Evolutionary conservation across 306 rosid species (phyloP).

Genomic region (Ormosia emarginata): DNA sequence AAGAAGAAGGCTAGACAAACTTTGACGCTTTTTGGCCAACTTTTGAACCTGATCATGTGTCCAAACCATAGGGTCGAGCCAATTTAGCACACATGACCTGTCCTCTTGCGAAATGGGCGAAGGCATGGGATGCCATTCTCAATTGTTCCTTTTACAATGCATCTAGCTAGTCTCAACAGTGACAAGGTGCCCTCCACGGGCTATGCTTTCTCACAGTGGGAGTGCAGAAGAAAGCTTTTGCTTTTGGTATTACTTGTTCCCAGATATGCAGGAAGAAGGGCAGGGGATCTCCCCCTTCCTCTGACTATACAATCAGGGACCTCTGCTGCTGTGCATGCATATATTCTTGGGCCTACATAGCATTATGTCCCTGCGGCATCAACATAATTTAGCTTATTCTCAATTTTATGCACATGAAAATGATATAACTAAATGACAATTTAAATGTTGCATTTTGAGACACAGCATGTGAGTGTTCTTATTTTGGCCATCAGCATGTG

Average conservation of each 20-base stretch:
- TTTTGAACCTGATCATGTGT: conserved; percentile 41
- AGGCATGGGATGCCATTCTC: conserved; percentile 61
- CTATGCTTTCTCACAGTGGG: conserved; percentile 22
- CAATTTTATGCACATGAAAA: conserved; percentile 39
- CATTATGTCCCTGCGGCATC: conserved; percentile 18
- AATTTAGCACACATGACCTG: conserved; percentile 52
- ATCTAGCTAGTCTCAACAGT: conserved; percentile 45
- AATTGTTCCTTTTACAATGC: conserved; percentile 40
- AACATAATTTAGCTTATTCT: conserved; percentile 7
- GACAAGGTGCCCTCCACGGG: conserved; percentile 8
- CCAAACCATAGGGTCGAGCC: conserved; percentile 10
- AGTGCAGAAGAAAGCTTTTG: conserved; percentile 19
- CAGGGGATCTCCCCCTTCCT: neutral
- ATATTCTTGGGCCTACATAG: conserved; percentile 35
- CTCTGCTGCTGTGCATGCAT: neutral
- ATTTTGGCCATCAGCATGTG: conserved; percentile 45
- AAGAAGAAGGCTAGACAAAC: conserved; percentile 26
- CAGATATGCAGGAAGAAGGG: neutral
- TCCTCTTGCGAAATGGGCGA: conserved; percentile 27
- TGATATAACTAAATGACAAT: conserved; percentile 35
- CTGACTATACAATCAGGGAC: neutral
- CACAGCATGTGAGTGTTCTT: conserved; percentile 54
- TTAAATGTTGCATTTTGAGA: conserved; percentile 28
- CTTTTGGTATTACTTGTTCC: conserved; percentile 35
- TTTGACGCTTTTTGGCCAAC: conserved; percentile 37